Evolutionary conservation across 129 eudicot genomes (phyloP).

Genomic region (Arctium lappa): DNA sequence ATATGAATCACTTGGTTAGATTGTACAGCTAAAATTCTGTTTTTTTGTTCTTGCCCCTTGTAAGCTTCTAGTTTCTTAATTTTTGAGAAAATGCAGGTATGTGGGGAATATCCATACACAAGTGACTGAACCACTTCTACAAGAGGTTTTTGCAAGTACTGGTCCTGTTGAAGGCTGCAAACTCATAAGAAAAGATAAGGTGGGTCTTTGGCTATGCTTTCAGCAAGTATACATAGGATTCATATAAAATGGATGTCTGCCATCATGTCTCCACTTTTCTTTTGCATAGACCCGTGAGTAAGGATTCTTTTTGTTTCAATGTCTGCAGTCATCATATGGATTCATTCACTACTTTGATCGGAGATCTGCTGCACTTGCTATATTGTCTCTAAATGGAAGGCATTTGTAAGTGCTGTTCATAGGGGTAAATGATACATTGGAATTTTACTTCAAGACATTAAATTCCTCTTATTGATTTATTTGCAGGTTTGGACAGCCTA

Average conservation of each 20-base stretch:
- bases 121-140: slow-evolving; percentile 79
- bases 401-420: slow-evolving; percentile 58
- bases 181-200: slow-evolving; percentile 77
- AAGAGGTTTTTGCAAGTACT: slow-evolving; percentile 63
- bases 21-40: slow-evolving; percentile 1
- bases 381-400: slow-evolving; percentile 67
- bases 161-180: slow-evolving; percentile 84
- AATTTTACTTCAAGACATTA: neutral
- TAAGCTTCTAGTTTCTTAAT: slow-evolving; percentile 25
- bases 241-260: neutral
- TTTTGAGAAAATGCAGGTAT: slow-evolving; percentile 62
- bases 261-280: neutral
- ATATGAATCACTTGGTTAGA: neutral
- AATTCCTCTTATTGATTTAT: slow-evolving; percentile 11
- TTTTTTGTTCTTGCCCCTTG: slow-evolving; percentile 18
- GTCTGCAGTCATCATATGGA: slow-evolving; percentile 83
- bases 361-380: slow-evolving; percentile 79
- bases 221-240: neutral
- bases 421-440: neutral
- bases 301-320: neutral
- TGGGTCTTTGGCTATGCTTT: neutral
- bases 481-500: slow-evolving; percentile 87
- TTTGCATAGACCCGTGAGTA: neutral
- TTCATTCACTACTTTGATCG: slow-evolving; percentile 77
- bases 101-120: slow-evolving; percentile 76